Percentiles rank a stretch among this genome's conserved stretches.
phyloP scores from a whole-genome alignment of 768 basidiomycete species.

The Tremella fuciformis region DNA sequence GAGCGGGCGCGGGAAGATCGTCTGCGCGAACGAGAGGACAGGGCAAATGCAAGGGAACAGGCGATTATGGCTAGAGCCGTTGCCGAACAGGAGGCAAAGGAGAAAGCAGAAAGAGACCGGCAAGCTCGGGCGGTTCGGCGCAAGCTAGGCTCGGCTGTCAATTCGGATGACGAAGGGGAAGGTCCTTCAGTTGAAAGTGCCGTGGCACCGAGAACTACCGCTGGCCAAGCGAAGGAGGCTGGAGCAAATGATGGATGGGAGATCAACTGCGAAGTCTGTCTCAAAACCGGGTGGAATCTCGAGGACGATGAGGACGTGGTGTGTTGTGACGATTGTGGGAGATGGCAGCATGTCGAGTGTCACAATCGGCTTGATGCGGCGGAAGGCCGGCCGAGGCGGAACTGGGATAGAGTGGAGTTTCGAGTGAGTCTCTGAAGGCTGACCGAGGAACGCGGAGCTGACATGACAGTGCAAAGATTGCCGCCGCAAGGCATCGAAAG shows the following conservation, averaged over 20 bases:
- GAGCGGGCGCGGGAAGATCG: conserved; percentile 47
- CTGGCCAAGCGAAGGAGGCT: background rate
- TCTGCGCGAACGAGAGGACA: conserved; percentile 45
- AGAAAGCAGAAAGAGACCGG: conserved; percentile 39
- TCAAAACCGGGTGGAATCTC: conserved; percentile 66
- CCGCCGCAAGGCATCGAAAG: conserved; percentile 29
- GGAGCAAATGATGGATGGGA: conserved; percentile 66
- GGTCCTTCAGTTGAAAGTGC: background rate
- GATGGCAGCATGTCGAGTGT: conserved; percentile 88
- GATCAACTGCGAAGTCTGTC: conserved; percentile 83
- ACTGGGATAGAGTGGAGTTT: conserved; percentile 86
- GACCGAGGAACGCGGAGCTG: background rate
- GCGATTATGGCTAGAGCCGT: conserved; percentile 44
- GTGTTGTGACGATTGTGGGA: conserved; percentile 73
- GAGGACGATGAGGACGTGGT: conserved; percentile 76
- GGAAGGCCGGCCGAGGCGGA: conserved; percentile 65
- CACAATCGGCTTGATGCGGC: conserved; percentile 70
- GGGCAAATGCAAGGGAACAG: conserved; percentile 43
- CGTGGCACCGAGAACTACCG: background rate
- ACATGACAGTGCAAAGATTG: conserved; percentile 39
- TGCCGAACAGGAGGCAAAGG: conserved; percentile 39
- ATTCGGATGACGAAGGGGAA: conserved; percentile 1
- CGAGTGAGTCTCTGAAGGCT: conserved; percentile 25
- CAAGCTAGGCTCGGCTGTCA: conserved; percentile 25
- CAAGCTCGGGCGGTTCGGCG: conserved; percentile 35